These are phyloP conservation scores for Globisporangium polare DNA, from an alignment of 352 stramenopile genomes.

Conservation along the genomic window DNA sequence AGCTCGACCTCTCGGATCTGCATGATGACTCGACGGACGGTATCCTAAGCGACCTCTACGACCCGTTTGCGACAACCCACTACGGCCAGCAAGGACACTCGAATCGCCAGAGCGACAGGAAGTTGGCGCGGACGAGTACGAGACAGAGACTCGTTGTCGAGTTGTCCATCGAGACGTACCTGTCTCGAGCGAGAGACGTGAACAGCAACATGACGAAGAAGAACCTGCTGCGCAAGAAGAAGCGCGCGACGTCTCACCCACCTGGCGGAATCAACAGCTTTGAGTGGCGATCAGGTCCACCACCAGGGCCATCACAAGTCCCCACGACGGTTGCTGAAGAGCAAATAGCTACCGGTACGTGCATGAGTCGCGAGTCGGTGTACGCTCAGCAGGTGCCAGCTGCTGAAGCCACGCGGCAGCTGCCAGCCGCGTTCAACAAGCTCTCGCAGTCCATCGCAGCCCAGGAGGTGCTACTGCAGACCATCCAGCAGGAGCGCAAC, in stretches of 20 bases:
- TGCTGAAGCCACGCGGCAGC: not conserved
- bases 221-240: not conserved
- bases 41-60: not conserved
- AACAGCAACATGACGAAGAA: not conserved
- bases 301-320: too few species aligned
- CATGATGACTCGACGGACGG: conserved; percentile 1
- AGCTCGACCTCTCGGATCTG: conserved; percentile 6
- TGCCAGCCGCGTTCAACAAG: conserved; percentile 2
- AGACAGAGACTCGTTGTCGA: not conserved
- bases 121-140: not conserved
- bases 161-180: not conserved
- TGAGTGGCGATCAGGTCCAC: not conserved
- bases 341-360: not conserved
- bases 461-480: conserved; percentile 9
- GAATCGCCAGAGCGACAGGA: not conserved
- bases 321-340: not conserved
- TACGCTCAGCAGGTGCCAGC: not conserved
- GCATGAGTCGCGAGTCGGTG: not conserved
- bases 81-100: not conserved
- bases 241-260: not conserved
- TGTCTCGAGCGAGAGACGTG: not conserved
- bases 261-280: not conserved
- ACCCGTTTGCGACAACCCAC: not conserved
- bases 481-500: conserved; percentile 6
- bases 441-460: conserved; percentile 6